A percentile compares a stretch with the other conserved stretches of the same genome.
Evolutionary conservation across 768 basidiomycete genomes (phyloP).

Genomic region (Calocybe indica): DNA sequence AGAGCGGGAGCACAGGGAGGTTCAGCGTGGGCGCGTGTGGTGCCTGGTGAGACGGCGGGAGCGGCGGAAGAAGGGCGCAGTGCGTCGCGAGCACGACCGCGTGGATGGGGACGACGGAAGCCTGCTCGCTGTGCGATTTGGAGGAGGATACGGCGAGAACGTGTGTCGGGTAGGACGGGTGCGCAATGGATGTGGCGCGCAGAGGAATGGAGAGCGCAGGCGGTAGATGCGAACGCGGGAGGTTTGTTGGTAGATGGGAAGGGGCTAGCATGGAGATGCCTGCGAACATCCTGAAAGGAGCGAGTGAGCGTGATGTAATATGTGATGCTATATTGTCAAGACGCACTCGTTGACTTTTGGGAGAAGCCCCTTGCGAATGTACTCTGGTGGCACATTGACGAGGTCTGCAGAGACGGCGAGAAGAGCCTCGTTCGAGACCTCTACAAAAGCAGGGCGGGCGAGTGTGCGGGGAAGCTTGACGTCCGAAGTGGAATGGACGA

Average conservation of each 20-base stretch:
- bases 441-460: constrained; percentile 51
- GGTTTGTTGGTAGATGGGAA: constrained; percentile 55
- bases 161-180: constrained; percentile 44
- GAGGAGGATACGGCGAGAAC: constrained; percentile 51
- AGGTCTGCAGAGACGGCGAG: constrained; percentile 65
- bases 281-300: constrained; percentile 41
- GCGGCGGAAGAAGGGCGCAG: constrained; percentile 49
- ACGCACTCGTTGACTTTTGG: constrained; percentile 38
- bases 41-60: constrained; percentile 33
- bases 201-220: constrained; percentile 47
- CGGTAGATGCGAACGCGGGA: constrained; percentile 61
- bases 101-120: constrained; percentile 56
- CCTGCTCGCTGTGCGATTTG: constrained; percentile 32
- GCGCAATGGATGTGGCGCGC: constrained; percentile 18
- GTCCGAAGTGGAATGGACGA: constrained; percentile 14
- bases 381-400: constrained; percentile 57
- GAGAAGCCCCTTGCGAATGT: constrained; percentile 58
- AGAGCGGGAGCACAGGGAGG: constrained; percentile 67
- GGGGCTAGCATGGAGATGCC: constrained; percentile 46
- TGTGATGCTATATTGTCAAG: constrained; percentile 9
- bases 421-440: constrained; percentile 55
- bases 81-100: constrained; percentile 55
- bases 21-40: constrained; percentile 23
- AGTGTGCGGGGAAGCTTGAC: constrained; percentile 73
- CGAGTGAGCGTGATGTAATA: constrained; percentile 9